Base-by-base conservation (phyloP, 2,329 filamentous ascomycete genomes). In the Cadophora malorum region DNA sequence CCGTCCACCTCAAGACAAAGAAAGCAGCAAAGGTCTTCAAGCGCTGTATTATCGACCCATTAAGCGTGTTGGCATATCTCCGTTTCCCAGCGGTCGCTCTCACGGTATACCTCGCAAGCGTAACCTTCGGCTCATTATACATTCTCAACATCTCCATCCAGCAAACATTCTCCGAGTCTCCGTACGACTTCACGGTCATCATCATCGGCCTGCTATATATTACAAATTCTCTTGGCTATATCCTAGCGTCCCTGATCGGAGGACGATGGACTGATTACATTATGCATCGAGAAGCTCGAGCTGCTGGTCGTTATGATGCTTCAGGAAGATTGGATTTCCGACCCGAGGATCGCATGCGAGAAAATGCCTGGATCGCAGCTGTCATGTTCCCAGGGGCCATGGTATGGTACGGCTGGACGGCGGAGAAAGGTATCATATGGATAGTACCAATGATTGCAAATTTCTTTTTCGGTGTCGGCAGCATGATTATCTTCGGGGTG, bases 341-440 rank as follows among this genome's bases (percentile, higher is more conserved):
- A 1, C 93, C 93, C 0, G 93, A 96, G 79, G 93, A 96, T 78
- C 86, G 93, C 14, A 92, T 96, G 87, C 84, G 89, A 53, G 91
- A 95, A 76, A 96, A 96, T 76, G 90, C 91, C 2, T 95, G 90
- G 90, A 79, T 94, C 0, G 90, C 90, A 3, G 89, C 89, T 0
- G 81, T 88, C 3, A 73, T 94, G 56, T 94, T 91, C 73, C 93
- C 93, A 0, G 82, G 83, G 0, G 89, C 89, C 0, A 78, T 96
- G 68, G 81, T 96, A 33, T 89, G 89, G 82, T 96, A 92, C 76
- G 93, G 93, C 4, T 96, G 93, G 92, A 86, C 88, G 0, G 84
- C 86, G 0, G 80, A 89, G 52, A 85, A 88, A 68, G 82, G 89
- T 0, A 79, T 92, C 3, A 83, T 86, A 67, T 92, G 89, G 87